A percentile compares a stretch with the other conserved stretches of the same genome.
phyloP scores from a whole-genome alignment of 1,284 basidiomycete genomes.

The Athelia psychrophila region DNA sequence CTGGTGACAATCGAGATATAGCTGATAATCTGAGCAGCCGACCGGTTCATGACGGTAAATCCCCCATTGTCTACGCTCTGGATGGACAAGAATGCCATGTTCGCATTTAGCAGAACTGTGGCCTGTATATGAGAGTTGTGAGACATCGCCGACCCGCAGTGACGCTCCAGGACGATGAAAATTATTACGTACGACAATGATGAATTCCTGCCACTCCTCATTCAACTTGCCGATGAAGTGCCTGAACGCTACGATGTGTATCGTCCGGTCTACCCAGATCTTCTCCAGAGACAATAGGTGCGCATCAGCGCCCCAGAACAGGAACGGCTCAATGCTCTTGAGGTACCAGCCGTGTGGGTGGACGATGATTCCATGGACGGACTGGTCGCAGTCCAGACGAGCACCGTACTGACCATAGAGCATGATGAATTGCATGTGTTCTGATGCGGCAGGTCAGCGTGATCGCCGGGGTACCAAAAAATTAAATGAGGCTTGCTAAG shows the following conservation, averaged over 20 bases:
- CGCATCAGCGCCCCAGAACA: slow-evolving; percentile 38
- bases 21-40: slow-evolving; percentile 40
- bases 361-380: slow-evolving; percentile 22
- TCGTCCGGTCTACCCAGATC: slow-evolving; percentile 38
- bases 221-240: slow-evolving; percentile 40
- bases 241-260: slow-evolving; percentile 35
- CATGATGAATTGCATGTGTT: slow-evolving; percentile 27
- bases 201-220: slow-evolving; percentile 48
- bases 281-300: slow-evolving; percentile 31
- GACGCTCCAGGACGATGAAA: too few relatives aligned
- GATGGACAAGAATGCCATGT: slow-evolving; percentile 43
- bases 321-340: slow-evolving; percentile 28
- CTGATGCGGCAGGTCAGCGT: slow-evolving; percentile 12
- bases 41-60: slow-evolving; percentile 14
- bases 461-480: background rate
- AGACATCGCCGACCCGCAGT: too few relatives aligned
- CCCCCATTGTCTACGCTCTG: slow-evolving; percentile 33
- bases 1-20: slow-evolving; percentile 44
- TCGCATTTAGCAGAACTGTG: slow-evolving; percentile 41
- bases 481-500: background rate
- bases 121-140: slow-evolving; percentile 23
- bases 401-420: slow-evolving; percentile 32
- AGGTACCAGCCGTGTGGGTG: slow-evolving; percentile 22
- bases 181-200: slow-evolving; percentile 50
- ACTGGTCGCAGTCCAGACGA: slow-evolving; percentile 29